Conservation (phyloP, 257 asterid genomes). For the Petunia axillaris region DNA sequence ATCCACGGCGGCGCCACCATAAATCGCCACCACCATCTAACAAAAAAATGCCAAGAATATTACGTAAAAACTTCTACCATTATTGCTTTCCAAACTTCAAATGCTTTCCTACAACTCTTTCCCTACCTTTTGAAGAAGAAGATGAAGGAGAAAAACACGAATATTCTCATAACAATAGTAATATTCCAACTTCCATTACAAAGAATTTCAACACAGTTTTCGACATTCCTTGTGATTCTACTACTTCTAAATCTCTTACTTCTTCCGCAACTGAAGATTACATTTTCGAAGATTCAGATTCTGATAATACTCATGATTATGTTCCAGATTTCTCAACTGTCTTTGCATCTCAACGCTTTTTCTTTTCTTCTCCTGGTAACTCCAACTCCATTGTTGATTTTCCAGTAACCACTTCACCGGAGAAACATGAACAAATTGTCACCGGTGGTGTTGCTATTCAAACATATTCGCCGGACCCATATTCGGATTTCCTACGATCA, state of each 20-base stretch:
- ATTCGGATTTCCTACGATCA: slow-evolving; percentile 61
- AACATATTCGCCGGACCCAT: slow-evolving; percentile 73
- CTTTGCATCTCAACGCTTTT: slow-evolving; percentile 82
- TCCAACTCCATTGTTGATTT: slow-evolving; percentile 71
- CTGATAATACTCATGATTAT: slow-evolving; percentile 20
- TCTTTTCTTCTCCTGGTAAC: slow-evolving; percentile 76
- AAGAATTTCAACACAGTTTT: slow-evolving; percentile 61
- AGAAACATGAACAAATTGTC: slow-evolving; percentile 27
- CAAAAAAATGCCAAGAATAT: slow-evolving; percentile 55
- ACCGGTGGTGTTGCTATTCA: slow-evolving; percentile 64
- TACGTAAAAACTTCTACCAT: slow-evolving; percentile 59
- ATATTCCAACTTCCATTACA: background rate
- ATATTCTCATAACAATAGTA: no score
- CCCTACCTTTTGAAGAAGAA: slow-evolving; percentile 37
- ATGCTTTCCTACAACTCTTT: slow-evolving; percentile 58
- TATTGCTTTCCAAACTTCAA: slow-evolving; percentile 71
- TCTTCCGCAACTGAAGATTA: slow-evolving; percentile 38
- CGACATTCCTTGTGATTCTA: slow-evolving; percentile 48
- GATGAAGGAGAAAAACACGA: slow-evolving; percentile 30
- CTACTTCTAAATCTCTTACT: slow-evolving; percentile 51
- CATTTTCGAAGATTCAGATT: slow-evolving; percentile 38
- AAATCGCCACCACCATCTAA: background rate
- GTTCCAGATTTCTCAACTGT: slow-evolving; percentile 64
- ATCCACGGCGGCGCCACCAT: background rate
- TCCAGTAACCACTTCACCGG: slow-evolving; percentile 15